These are phyloP conservation scores for Phytophthora constricta DNA, from an alignment of 352 stramenopile species.

Conservation along the genomic window DNA sequence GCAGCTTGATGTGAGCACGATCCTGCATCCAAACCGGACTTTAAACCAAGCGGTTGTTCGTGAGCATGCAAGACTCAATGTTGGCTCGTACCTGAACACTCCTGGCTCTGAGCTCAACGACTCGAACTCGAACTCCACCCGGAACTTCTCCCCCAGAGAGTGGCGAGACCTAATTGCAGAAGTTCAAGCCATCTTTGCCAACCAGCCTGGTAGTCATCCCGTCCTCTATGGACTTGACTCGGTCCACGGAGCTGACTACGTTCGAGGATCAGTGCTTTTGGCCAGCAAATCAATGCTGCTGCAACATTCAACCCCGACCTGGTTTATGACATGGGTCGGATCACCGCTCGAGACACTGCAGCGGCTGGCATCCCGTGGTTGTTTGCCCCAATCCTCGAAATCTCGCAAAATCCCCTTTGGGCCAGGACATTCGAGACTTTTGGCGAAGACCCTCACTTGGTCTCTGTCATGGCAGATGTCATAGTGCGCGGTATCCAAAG, in stretches of 20 bases:
- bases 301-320: conserved; percentile 89
- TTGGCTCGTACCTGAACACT: conserved; percentile 92
- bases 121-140: conserved; percentile 29
- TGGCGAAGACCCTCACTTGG: conserved; percentile 90
- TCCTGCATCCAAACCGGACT: conserved; percentile 70
- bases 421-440: conserved; percentile 94
- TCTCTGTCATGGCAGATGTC: conserved; percentile 77
- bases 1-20: conserved; percentile 88
- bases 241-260: conserved; percentile 91
- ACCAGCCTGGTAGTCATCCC: conserved; percentile 60
- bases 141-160: conserved; percentile 67
- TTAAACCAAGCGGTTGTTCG: conserved; percentile 70
- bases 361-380: conserved; percentile 92
- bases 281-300: conserved; percentile 89
- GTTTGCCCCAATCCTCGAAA: conserved; percentile 89
- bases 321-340: conserved; percentile 64
- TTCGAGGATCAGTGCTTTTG: conserved; percentile 86
- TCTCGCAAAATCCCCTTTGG: conserved; percentile 91
- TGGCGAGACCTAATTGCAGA: conserved; percentile 75
- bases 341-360: conserved; percentile 85
- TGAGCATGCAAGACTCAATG: conserved; percentile 74
- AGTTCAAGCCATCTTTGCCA: conserved; percentile 81
- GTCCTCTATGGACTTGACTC: conserved; percentile 91
- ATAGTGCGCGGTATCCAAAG: conserved; percentile 88
- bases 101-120: conserved; percentile 42